Evolutionary conservation across 2,329 filamentous ascomycete genomes (phyloP), one percentile per base, ranked within the genome.

Genomic region (Ascocoryne sarcoides): DNA sequence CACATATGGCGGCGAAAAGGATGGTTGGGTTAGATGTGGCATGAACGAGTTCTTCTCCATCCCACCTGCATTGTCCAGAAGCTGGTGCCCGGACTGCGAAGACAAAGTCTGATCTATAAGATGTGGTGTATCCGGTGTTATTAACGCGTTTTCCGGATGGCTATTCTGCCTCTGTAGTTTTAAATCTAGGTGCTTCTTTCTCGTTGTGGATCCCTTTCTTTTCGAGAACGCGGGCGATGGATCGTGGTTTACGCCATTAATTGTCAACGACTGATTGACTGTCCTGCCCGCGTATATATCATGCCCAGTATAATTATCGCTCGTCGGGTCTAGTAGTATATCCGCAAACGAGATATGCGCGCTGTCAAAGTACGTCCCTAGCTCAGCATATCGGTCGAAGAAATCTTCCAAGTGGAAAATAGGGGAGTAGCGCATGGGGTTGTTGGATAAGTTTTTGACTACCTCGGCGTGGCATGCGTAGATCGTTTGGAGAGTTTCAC

Each of bases 351-450:
- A 81, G 28, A 90, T 68, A 54, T 88, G 84, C 1, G 83, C 79
- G 2, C 82, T 76, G 52, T 92, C 84, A 40, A 92, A 84, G 4
- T 66, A 65, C 0, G 71, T 69, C 1, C 68, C 67, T 32, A 78
- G 68, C 43, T 71, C 74, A 0, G 66, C 63, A 44, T 94, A 94
- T 19, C 87, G 73, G 52, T 92, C 84, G 52, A 92, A 89, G 61
- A 93, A 93, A 56, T 92, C 84, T 48, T 92, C 86, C 10, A 89
- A 73, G 46, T 92, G 84, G 54, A 92, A 90, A 1, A 85, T 82
- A 0, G 84, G 81, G 0, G 80, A 80, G 50, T 86, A 87, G 8
- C 83, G 68, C 71, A 84, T 80, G 0, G 79, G 71, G 47, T 76
- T 84, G 39, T 71, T 78, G 1, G 76, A 71, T 15, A 87, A 61